Conservation (phyloP, 345 rosid species). For the Eucalyptus regnans region DNA sequence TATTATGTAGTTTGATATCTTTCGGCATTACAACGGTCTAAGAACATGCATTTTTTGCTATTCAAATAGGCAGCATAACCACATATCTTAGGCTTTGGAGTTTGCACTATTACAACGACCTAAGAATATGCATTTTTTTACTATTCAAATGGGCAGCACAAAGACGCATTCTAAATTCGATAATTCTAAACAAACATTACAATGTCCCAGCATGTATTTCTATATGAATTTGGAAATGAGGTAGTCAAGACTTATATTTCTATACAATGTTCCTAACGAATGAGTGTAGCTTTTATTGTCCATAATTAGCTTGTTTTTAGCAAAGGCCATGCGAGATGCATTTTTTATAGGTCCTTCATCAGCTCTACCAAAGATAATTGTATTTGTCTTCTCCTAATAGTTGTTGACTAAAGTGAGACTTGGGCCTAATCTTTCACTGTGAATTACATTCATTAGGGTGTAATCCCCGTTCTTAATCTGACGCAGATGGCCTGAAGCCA, state of each 20-base stretch:
- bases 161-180: background rate
- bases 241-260: background rate
- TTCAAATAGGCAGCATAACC: background rate
- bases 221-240: background rate
- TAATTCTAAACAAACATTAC: background rate
- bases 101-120: background rate
- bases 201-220: background rate
- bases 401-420: too few species aligned
- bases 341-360: too few species aligned
- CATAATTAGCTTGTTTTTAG: too few species aligned
- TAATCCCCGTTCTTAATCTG: too few species aligned
- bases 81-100: background rate
- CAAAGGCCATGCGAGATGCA: too few species aligned
- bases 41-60: background rate
- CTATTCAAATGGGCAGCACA: background rate
- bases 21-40: background rate
- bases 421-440: too few species aligned
- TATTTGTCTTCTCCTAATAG: too few species aligned
- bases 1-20: background rate
- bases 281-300: too few species aligned
- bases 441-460: too few species aligned
- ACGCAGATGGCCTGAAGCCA: too few species aligned
- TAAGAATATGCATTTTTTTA: background rate
- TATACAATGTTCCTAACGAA: too few species aligned
- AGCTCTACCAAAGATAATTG: too few species aligned